A percentile compares a stretch with the other conserved stretches of the same genome.
These are phyloP conservation scores for Cladobotryum protrusum DNA, from an alignment of 2,329 filamentous ascomycete genomes.

Conservation along the genomic window DNA sequence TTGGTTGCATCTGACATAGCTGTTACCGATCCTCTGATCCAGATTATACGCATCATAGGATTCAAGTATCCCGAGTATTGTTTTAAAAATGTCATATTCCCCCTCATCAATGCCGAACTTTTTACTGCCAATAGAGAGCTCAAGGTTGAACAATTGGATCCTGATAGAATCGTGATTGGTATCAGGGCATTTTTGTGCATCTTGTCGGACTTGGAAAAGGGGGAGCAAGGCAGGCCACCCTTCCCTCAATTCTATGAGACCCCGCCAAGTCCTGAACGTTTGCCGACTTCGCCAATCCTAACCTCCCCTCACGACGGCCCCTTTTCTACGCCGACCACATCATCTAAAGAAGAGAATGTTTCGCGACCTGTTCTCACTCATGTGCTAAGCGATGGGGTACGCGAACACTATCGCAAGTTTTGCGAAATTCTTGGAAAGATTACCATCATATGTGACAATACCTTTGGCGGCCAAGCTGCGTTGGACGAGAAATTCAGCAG, in stretches of 20 bases:
- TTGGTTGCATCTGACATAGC: conserved; percentile 75
- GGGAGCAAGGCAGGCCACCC: conserved; percentile 68
- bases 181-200: conserved; percentile 91
- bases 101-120: conserved; percentile 86
- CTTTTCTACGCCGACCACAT: conserved; percentile 18
- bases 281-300: conserved; percentile 45
- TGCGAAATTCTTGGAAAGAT: conserved; percentile 95
- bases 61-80: conserved; percentile 92
- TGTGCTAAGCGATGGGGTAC: conserved; percentile 66
- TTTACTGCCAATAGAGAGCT: conserved; percentile 71
- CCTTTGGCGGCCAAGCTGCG: conserved; percentile 92
- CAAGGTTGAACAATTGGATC: conserved; percentile 87
- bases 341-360: conserved; percentile 53
- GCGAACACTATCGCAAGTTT: conserved; percentile 83
- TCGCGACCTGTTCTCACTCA: conserved; percentile 58
- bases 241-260: conserved; percentile 66
- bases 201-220: conserved; percentile 86
- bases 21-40: conserved; percentile 85
- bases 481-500: conserved; percentile 91
- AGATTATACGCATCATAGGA: conserved; percentile 89
- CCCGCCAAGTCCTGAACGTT: conserved; percentile 35
- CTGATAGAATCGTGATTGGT: conserved; percentile 94
- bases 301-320: conserved; percentile 28
- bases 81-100: conserved; percentile 89
- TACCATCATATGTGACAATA: conserved; percentile 91